These are phyloP conservation scores for Tubosaeta sp. DNA, from an alignment of 768 basidiomycete species.

Conservation along the genomic window DNA sequence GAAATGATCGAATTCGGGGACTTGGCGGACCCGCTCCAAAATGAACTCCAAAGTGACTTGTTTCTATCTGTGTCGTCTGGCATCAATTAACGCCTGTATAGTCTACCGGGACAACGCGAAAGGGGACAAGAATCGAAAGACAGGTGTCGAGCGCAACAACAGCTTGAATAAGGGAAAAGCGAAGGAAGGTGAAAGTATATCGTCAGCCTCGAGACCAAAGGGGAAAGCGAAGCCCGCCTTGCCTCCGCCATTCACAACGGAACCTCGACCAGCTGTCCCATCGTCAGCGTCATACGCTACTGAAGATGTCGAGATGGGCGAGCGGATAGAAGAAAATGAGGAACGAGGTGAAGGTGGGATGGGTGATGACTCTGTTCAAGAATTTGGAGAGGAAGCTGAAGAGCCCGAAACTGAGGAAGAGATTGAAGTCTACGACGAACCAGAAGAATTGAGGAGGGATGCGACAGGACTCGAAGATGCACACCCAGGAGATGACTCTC, in stretches of 20 bases:
- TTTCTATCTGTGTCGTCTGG: neutral
- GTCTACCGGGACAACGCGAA: slow-evolving; percentile 66
- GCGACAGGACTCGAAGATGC: slow-evolving; percentile 34
- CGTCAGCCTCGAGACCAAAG: slow-evolving; percentile 25
- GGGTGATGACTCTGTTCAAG: slow-evolving; percentile 18
- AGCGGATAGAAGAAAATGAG: slow-evolving; percentile 23
- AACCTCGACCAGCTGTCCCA: slow-evolving; percentile 27
- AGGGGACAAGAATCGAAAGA: slow-evolving; percentile 48
- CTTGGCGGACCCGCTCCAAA: slow-evolving; percentile 56
- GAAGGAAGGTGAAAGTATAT: slow-evolving; percentile 31
- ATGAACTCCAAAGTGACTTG: slow-evolving; percentile 56
- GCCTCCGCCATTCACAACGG: slow-evolving; percentile 27
- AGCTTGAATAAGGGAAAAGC: slow-evolving; percentile 27
- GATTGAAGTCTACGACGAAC: slow-evolving; percentile 43
- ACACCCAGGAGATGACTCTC: slow-evolving; percentile 9
- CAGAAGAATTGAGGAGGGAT: slow-evolving; percentile 41
- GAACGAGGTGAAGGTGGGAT: slow-evolving; percentile 34
- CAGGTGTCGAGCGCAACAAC: slow-evolving; percentile 21
- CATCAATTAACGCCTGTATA: slow-evolving; percentile 23
- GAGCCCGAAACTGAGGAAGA: slow-evolving; percentile 37
- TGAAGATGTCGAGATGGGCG: slow-evolving; percentile 22
- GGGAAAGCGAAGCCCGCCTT: slow-evolving; percentile 30
- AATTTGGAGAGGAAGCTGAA: slow-evolving; percentile 24
- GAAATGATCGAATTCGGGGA: slow-evolving; percentile 76
- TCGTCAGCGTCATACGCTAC: slow-evolving; percentile 26